Base-by-base conservation (phyloP, 2,329 filamentous ascomycete species). In the Ophiostoma populinum region DNA sequence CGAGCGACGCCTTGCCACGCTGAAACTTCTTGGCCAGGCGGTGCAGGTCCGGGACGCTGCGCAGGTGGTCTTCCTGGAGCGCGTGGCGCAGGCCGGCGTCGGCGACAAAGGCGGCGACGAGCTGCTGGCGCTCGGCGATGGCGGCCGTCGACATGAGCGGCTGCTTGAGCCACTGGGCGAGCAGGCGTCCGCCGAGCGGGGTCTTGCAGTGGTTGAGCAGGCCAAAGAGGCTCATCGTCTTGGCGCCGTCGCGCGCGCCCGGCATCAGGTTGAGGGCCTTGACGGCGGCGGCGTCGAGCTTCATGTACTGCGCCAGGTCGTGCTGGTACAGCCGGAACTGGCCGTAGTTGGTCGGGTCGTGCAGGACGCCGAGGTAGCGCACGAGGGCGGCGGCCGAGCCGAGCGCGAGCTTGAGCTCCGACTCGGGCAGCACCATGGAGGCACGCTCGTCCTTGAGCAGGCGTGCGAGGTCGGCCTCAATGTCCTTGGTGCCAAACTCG, bases 271-370 rank as follows among this genome's bases (percentile, higher is more conserved):
- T 98, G 36, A 98, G 66, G 1, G 90, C 90, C 49, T 92, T 87
- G 28, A 98, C 62, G 1, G 90, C 90, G 1, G 90, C 83, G 1
- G 92, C 85, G 55, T 98, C 90, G 5, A 98, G 66, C 57, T 94
- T 98, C 90, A 98, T 98, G 54, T 83, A 98, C 49, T 98, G 86
- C 2, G 86, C 78, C 29, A 98, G 60, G 51, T 98, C 90, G 55
- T 98, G 90, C 55, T 98, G 90, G 51, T 95, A 98, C 12, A 98
- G 69, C 53, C 87, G 82, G 51, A 92, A 98, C 51, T 98, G 87
- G 3, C 92, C 90, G 54, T 94, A 95, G 55, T 98, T 98, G 37
- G 81, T 83, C 1, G 81, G 63, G 51, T 98, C 90, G 20, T 90
- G 81, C 56, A 98, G 70, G 24, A 92, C 76, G 24, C 80, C 79